Percentiles rank a stretch among this genome's conserved stretches.
These are phyloP conservation scores for Penicillium mononematosum DNA, from an alignment of 495 filamentous ascomycete genomes.

Conservation along the genomic window DNA sequence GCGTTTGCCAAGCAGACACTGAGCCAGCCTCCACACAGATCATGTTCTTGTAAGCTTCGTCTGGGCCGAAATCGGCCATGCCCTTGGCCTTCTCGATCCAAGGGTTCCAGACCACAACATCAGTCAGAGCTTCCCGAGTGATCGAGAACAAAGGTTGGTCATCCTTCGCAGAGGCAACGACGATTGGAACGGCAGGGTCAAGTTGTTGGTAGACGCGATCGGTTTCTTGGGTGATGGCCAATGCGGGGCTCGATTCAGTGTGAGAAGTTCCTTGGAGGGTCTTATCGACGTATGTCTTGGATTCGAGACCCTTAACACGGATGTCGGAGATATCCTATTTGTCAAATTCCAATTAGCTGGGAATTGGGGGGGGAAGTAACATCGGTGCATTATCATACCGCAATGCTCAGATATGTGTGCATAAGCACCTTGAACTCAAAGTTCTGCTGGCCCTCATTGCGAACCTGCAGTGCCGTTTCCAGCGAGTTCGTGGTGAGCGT, in stretches of 20 bases:
- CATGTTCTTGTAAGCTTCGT: conserved; percentile 88
- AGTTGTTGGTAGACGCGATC: conserved; percentile 77
- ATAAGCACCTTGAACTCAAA: conserved; percentile 90
- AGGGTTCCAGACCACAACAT: conserved; percentile 97
- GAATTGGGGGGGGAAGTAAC: background rate
- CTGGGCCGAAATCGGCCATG: conserved; percentile 86
- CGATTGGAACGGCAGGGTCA: conserved; percentile 53
- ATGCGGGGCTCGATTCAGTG: conserved; percentile 51
- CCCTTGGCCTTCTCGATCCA: conserved; percentile 79
- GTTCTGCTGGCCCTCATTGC: conserved; percentile 71
- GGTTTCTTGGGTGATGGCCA: conserved; percentile 69
- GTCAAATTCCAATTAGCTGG: background rate
- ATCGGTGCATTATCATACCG: conserved; percentile 52
- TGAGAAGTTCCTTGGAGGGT: conserved; percentile 58
- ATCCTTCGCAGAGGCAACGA: conserved; percentile 55
- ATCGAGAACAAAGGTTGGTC: conserved; percentile 66
- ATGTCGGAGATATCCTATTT: conserved; percentile 70
- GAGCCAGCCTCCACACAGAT: conserved; percentile 89
- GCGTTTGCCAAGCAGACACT: conserved; percentile 73
- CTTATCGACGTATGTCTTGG: conserved; percentile 78
- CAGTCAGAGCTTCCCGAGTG: conserved; percentile 72
- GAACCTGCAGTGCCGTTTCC: conserved; percentile 79
- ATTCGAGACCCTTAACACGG: conserved; percentile 68
- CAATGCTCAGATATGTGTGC: conserved; percentile 84
- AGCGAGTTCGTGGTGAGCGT: conserved; percentile 72